Evolutionary conservation across 495 filamentous ascomycete genomes (phyloP), one percentile per base, ranked within the genome.

Genomic region (Arthonia radiata): DNA sequence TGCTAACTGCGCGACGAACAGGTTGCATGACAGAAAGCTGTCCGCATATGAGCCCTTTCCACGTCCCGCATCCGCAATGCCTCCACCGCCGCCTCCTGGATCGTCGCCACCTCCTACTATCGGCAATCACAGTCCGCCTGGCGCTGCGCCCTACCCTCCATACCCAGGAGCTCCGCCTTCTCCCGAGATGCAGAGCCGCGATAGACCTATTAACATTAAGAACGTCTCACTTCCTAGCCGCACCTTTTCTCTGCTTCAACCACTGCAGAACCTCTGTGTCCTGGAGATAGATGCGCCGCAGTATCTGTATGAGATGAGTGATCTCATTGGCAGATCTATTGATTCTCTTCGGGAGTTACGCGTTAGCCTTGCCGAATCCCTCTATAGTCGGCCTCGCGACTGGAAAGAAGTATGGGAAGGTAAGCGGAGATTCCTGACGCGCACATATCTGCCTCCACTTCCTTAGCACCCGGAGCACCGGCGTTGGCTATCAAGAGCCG

Each of bases 221-320:
- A 22, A 22, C 6, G 71, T 81, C 15, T 78, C 92, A 44, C 72
- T 77, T 27, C 82, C 82, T 0, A n/a, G n/a, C n/a, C n/a, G n/a
- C n/a, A 79, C 75, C 4, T 72, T 94, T 38, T 90, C 75, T 31
- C 63, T 82, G 10, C 53, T 94, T 3, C 78, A 78, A 9, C 63
- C 80, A 2, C 51, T 94, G 26, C 73, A 67, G 44, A 81, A 69
- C 36, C 48, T 92, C 31, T 75, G 62, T 15, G 81, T 86, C 6
- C 55, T 94, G 23, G 75, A 91, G 35, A 79, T 94, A 25, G 83
- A 94, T 37, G 79, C 90, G 40, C 52, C 75, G 4, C 61, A 67
- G 12, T 91, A 94, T 49, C 46, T 92, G 19, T 78, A 91, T 38
- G 83, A 94, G 48, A 71, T 91, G 58, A 75, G 70, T 18, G 54